Evolutionary conservation across 2,329 filamentous ascomycete species (phyloP), one percentile per base, ranked within the genome.

Genomic region (Cladorrhinum sp.): DNA sequence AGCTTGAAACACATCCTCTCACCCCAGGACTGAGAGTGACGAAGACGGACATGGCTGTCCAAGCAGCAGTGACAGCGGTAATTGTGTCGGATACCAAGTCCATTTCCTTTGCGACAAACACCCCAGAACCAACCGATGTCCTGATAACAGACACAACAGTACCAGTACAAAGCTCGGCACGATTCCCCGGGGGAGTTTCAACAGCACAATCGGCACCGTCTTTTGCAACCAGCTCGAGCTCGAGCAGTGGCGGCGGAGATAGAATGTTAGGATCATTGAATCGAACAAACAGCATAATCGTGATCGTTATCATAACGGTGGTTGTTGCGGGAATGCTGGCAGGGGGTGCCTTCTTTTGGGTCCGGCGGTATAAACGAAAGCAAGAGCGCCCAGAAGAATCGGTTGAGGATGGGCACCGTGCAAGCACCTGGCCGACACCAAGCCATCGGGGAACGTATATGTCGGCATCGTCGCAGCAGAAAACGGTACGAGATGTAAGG

Each of bases 1-100:
- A 63, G 10, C 65, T 76, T 27, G 71, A 73, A 50, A 77, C 74
- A n/a, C 71, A 76, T 45, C 74, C 75, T 0, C 65, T 76, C 51
- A 73, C 69, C 1, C 73, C 74, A 0, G 73, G 72, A 6, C 61
- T 73, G 13, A 61, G 54, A 4, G 60, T 71, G 10, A 67, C 62
- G 13, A 63, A 48, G 18, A 59, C 59, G 16, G 53, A 24, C 10
- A 22, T 52, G 25, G 29, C 24, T 27, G n/a, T 53, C 16, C 2
- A 38, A 29, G 55, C 51, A 22, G 41, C 59, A 18, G 24, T 55
- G 9, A 59, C 50, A n/a, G 24, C 36, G 12, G 27, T 55, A 12
- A 25, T 50, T 27, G 13, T 29, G 22, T 25, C 49, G 5, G 29
- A 41, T 16, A 58, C 55, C 25, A 50, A 57, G 29, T 13, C 27